Percentiles rank a stretch among this genome's conserved stretches.
Conservation (phyloP, 2,329 filamentous ascomycete genomes). For the Lachnellula subtilissima region DNA sequence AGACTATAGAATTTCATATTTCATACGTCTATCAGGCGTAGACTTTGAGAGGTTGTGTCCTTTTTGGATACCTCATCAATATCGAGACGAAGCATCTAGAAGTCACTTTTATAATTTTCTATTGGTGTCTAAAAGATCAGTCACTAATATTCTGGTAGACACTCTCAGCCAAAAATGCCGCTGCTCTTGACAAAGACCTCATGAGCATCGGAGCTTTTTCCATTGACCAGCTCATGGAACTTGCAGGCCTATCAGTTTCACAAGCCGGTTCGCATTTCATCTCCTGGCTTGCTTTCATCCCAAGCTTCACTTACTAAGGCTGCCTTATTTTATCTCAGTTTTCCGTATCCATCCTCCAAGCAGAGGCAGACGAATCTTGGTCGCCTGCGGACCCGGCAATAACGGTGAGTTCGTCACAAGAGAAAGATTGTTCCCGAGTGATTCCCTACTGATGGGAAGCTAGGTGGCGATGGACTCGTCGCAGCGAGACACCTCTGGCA, state of each 20-base stretch:
- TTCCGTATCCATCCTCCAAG: slow-evolving; percentile 75
- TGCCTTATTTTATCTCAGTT: slow-evolving; percentile 45
- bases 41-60: no score
- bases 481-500: slow-evolving; percentile 87
- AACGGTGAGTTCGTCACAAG: slow-evolving; percentile 45
- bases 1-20: no score
- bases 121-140: no score
- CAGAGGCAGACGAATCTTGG: slow-evolving; percentile 67
- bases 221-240: slow-evolving; percentile 94
- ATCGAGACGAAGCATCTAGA: neutral
- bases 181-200: slow-evolving; percentile 85
- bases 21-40: no score
- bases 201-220: slow-evolving; percentile 88
- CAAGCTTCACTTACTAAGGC: neutral
- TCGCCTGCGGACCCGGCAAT: slow-evolving; percentile 85
- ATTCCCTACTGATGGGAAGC: neutral
- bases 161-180: slow-evolving; percentile 79
- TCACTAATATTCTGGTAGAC: slow-evolving; percentile 49
- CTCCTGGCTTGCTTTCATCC: neutral
- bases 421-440: neutral
- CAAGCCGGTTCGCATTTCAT: slow-evolving; percentile 64
- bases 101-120: neutral
- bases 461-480: slow-evolving; percentile 90
- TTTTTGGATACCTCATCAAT: no score
- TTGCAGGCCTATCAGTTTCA: slow-evolving; percentile 88